Evolutionary conservation across 306 rosid genomes (phyloP).

Genomic region (Prunus mume): DNA sequence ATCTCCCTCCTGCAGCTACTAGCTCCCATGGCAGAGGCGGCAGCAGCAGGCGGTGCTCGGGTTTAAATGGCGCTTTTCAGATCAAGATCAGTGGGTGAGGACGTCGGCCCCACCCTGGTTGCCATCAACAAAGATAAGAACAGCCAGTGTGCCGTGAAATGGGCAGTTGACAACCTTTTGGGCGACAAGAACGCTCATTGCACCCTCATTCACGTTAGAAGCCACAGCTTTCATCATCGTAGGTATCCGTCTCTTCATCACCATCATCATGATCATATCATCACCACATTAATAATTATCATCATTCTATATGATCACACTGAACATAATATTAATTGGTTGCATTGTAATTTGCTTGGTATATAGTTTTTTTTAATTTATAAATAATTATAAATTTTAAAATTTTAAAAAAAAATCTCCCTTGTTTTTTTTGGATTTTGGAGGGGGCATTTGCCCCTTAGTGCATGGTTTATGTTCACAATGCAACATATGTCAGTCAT

Average conservation of each 20-base stretch:
- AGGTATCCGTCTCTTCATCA: slow-evolving; percentile 53
- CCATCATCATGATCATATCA: not conserved
- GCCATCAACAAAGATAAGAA: slow-evolving; percentile 62
- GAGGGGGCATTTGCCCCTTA: no score
- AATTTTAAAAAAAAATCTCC: no score
- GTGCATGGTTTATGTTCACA: not conserved
- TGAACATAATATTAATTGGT: not conserved
- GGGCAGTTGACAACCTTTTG: slow-evolving; percentile 76
- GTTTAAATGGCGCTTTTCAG: slow-evolving; percentile 10
- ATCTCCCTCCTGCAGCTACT: not conserved
- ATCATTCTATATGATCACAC: no score
- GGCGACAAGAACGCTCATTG: slow-evolving; percentile 34
- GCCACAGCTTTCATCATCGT: slow-evolving; percentile 55
- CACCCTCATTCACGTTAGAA: slow-evolving; percentile 61
- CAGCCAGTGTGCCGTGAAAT: slow-evolving; percentile 64
- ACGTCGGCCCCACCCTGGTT: slow-evolving; percentile 32
- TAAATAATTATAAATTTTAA: no score
- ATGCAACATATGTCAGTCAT: not conserved
- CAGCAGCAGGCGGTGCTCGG: not conserved
- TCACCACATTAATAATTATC: not conserved
- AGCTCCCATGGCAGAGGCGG: not conserved
- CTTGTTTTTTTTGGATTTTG: no score
- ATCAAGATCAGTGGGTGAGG: not conserved
- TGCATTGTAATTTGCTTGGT: no score
- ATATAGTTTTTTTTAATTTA: no score